A percentile compares a stretch with the other conserved stretches of the same genome.
Evolutionary conservation across 768 basidiomycete species (phyloP).

Genomic region (Mycena latifolia): DNA sequence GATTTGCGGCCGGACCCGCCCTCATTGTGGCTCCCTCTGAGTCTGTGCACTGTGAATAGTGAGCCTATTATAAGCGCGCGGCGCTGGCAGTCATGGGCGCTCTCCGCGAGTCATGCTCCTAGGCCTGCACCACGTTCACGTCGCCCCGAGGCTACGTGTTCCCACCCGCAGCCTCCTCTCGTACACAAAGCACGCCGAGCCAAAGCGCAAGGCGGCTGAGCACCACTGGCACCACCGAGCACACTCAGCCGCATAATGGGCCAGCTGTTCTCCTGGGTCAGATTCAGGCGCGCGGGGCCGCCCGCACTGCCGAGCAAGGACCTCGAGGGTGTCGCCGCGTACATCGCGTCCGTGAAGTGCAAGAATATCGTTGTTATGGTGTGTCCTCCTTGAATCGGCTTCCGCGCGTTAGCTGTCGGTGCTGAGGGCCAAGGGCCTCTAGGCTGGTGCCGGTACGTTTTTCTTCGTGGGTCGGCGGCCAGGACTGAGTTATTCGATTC

Average conservation of each 20-base stretch:
- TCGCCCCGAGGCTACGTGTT: slow-evolving; percentile 20
- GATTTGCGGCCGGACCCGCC: too few relatives aligned
- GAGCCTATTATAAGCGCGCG: too few relatives aligned
- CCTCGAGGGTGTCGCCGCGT: slow-evolving; percentile 25
- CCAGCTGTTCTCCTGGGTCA: slow-evolving; percentile 23
- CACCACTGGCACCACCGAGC: not conserved
- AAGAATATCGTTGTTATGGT: slow-evolving; percentile 26
- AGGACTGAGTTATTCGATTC: not conserved
- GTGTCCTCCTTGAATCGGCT: not conserved
- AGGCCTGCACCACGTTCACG: slow-evolving; percentile 14
- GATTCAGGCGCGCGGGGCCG: too few relatives aligned
- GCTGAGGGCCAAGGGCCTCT: not conserved
- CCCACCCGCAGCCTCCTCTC: not conserved
- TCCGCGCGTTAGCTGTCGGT: not conserved
- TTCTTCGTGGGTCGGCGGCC: too few relatives aligned
- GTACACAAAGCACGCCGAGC: too few relatives aligned
- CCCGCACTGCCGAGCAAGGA: slow-evolving; percentile 16
- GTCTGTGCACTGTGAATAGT: too few relatives aligned
- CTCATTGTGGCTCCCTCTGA: too few relatives aligned
- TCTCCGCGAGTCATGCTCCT: not conserved
- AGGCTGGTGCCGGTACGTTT: slow-evolving; percentile 14
- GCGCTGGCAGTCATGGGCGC: slow-evolving; percentile 17
- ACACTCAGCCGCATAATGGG: not conserved
- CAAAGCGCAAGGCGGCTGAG: too few relatives aligned
- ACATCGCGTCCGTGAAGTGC: slow-evolving; percentile 27